phyloP scores from a whole-genome alignment of 1,284 basidiomycete species.

The Tremellales sp. region DNA sequence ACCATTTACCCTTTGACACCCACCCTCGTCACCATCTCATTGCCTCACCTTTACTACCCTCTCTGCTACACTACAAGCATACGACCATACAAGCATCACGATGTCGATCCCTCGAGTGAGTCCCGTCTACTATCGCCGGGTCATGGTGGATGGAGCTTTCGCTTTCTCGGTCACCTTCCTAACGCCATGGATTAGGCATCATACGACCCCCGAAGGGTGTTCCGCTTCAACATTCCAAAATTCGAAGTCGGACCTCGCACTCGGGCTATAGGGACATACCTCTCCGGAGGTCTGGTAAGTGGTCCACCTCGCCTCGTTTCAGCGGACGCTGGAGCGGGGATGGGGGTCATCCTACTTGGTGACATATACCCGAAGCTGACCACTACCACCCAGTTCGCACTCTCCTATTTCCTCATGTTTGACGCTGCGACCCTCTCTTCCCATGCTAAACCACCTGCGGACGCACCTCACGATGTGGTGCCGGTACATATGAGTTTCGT shows the following conservation, averaged over 20 bases:
- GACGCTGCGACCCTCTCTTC: slow-evolving; percentile 87
- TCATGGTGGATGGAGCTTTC: neutral
- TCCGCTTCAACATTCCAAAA: slow-evolving; percentile 52
- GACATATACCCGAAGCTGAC: neutral
- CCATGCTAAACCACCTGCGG: slow-evolving; percentile 68
- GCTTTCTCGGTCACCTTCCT: neutral
- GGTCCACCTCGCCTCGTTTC: slow-evolving; percentile 3
- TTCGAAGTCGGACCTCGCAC: slow-evolving; percentile 47
- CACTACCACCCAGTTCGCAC: slow-evolving; percentile 63
- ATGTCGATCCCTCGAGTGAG: neutral
- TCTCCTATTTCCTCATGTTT: slow-evolving; percentile 93
- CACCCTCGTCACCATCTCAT: too few species aligned
- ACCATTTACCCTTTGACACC: too few species aligned
- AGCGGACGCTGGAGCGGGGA: neutral
- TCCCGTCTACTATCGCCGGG: neutral
- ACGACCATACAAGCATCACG: too few species aligned
- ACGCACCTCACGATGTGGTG: slow-evolving; percentile 63
- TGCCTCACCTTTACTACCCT: too few species aligned
- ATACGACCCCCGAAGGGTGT: slow-evolving; percentile 85
- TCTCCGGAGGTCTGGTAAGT: slow-evolving; percentile 83
- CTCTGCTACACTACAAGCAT: too few species aligned
- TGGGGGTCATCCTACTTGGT: neutral
- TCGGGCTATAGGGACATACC: slow-evolving; percentile 80
- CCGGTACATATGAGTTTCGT: slow-evolving; percentile 84
- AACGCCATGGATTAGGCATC: slow-evolving; percentile 48